Conservation (phyloP, 306 rosid genomes). For the Glycyrrhiza uralensis region DNA sequence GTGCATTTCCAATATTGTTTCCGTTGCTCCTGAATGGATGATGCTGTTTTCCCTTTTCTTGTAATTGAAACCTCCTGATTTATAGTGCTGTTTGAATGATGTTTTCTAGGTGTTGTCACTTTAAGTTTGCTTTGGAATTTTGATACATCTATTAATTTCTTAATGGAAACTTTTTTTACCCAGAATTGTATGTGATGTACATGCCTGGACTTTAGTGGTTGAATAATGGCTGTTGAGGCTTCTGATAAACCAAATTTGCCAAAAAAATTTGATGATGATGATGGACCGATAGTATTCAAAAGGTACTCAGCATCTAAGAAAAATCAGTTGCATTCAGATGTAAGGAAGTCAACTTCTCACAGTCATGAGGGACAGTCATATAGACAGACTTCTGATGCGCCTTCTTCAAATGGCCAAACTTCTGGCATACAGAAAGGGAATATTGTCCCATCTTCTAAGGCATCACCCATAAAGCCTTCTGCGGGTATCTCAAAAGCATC, state of each 20-base stretch:
- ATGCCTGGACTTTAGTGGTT: constrained; percentile 18
- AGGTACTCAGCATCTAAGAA: constrained; percentile 32
- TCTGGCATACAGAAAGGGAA: constrained; percentile 21
- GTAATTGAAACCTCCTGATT: not conserved
- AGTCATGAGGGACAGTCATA: constrained; percentile 27
- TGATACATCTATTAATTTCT: not conserved
- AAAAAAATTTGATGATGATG: constrained; percentile 3
- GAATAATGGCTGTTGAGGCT: constrained; percentile 51
- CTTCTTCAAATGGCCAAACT: constrained; percentile 43
- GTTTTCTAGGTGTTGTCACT: not conserved
- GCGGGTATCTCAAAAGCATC: constrained; percentile 24
- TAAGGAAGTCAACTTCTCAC: constrained; percentile 31
- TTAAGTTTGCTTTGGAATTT: not conserved
- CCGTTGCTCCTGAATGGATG: not conserved
- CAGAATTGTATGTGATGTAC: constrained; percentile 35
- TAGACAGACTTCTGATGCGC: constrained; percentile 16
- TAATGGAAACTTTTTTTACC: not conserved
- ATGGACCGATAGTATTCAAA: constrained; percentile 24
- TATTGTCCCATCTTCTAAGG: constrained; percentile 20
- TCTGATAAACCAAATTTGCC: constrained; percentile 33
- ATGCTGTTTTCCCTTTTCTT: constrained; percentile 2
- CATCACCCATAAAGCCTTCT: constrained; percentile 17
- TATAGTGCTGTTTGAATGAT: not conserved
- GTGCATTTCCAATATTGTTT: not conserved
- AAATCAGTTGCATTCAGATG: constrained; percentile 31